Conservation (phyloP, 768 basidiomycete genomes). For the Boletellus ananas region DNA sequence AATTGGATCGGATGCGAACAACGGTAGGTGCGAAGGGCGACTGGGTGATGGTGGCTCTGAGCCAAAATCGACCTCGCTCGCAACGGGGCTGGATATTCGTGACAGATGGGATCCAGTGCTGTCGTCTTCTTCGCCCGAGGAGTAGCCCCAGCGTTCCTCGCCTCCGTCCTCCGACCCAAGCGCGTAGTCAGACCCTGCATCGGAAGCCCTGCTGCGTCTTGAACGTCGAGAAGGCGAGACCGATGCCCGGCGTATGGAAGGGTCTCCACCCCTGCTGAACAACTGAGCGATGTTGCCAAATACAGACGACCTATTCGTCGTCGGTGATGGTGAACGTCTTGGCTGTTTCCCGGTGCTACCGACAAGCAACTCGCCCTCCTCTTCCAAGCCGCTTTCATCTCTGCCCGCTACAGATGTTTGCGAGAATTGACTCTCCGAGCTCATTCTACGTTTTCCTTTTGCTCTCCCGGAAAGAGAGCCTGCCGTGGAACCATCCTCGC, state of each 20-base stretch:
- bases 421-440: constrained; percentile 37
- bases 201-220: constrained; percentile 49
- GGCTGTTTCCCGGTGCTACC: constrained; percentile 29
- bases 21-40: constrained; percentile 50
- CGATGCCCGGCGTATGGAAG: constrained; percentile 48
- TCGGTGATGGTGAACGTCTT: constrained; percentile 35
- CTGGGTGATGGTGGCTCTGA: constrained; percentile 64
- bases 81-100: constrained; percentile 25
- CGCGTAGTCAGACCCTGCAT: constrained; percentile 57
- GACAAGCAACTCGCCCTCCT: constrained; percentile 30
- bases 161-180: constrained; percentile 52
- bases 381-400: constrained; percentile 36
- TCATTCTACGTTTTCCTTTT: constrained; percentile 39
- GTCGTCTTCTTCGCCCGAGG: constrained; percentile 77
- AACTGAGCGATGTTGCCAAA: constrained; percentile 69
- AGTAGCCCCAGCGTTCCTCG: constrained; percentile 88
- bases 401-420: constrained; percentile 40
- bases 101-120: constrained; percentile 30
- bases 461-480: constrained; percentile 30
- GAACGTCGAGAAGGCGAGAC: constrained; percentile 47
- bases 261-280: constrained; percentile 51
- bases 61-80: constrained; percentile 66
- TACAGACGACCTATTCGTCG: constrained; percentile 38
- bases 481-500: constrained; percentile 36
- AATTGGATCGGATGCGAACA: constrained; percentile 70